phyloP scores from a whole-genome alignment of 441 rosid genomes.

The Manihot esculenta region DNA sequence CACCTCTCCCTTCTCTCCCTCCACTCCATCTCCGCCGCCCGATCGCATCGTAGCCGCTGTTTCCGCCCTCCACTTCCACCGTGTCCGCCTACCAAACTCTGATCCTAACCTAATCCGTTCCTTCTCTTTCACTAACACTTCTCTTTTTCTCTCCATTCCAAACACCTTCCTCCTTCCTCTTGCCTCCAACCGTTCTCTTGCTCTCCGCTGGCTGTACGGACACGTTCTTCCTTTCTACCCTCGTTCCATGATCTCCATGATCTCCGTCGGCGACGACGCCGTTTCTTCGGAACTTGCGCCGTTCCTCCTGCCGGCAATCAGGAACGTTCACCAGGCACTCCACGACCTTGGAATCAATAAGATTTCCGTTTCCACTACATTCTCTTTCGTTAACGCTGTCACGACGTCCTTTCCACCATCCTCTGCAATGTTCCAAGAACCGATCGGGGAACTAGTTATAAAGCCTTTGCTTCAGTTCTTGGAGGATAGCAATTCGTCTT shows the following conservation, averaged over 20 bases:
- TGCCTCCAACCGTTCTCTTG: conserved; percentile 65
- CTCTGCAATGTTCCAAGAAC: conserved; percentile 62
- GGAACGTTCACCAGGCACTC: conserved; percentile 53
- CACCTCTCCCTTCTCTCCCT: conserved; percentile 14
- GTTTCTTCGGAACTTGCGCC: conserved; percentile 43
- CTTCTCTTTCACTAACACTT: conserved; percentile 69
- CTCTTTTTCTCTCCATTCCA: conserved; percentile 74
- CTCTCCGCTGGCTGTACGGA: conserved; percentile 60
- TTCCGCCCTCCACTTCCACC: conserved; percentile 41
- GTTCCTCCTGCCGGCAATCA: conserved; percentile 63
- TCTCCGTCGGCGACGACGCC: conserved; percentile 73
- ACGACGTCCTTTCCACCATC: conserved; percentile 84
- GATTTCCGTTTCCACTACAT: conserved; percentile 71
- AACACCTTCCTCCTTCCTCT: conserved; percentile 59
- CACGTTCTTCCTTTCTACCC: conserved; percentile 81
- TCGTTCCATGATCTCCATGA: conserved; percentile 62
- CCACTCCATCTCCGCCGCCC: conserved; percentile 29
- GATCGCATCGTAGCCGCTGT: conserved; percentile 40
- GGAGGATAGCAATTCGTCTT: conserved; percentile 65
- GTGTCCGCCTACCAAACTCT: conserved; percentile 58
- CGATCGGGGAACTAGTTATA: conserved; percentile 49
- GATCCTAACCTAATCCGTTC: conserved; percentile 59
- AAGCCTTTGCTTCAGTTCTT: conserved; percentile 68
- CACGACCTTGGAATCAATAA: conserved; percentile 52
- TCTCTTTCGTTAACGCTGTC: conserved; percentile 66